These are phyloP conservation scores for Carpinus fangiana DNA, from an alignment of 306 rosid species.

Conservation along the genomic window DNA sequence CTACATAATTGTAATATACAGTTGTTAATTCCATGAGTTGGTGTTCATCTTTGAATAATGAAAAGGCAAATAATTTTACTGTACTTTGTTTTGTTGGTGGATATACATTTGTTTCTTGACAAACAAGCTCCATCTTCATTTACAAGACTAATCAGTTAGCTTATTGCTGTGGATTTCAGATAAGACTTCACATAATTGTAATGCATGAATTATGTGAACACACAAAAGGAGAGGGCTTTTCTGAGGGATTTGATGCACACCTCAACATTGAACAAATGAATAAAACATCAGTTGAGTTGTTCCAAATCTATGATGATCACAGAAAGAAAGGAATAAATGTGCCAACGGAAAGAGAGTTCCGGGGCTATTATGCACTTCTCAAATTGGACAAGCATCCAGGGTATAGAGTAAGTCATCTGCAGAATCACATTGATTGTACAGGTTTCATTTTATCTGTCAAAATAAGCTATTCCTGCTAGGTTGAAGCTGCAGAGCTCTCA, in stretches of 20 bases:
- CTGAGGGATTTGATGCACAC: constrained; percentile 99
- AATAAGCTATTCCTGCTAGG: constrained; percentile 59
- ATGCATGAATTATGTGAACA: constrained; percentile 97
- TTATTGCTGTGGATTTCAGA: constrained; percentile 56
- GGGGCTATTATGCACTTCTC: constrained; percentile 98
- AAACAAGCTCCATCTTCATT: constrained; percentile 26
- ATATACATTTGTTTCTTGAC: constrained; percentile 24
- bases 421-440: constrained; percentile 28
- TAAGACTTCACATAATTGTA: constrained; percentile 87
- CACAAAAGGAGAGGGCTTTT: constrained; percentile 95
- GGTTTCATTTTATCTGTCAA: constrained; percentile 36
- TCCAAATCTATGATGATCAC: constrained; percentile 95
- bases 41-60: not conserved
- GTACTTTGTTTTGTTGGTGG: constrained; percentile 6
- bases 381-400: constrained; percentile 99
- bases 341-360: constrained; percentile 83
- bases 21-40: not conserved
- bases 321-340: constrained; percentile 83
- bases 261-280: constrained; percentile 99
- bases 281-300: constrained; percentile 94
- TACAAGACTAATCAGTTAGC: constrained; percentile 35
- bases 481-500: constrained; percentile 99
- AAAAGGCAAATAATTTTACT: not conserved
- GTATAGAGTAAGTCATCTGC: constrained; percentile 66
- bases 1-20: not conserved